Evolutionary conservation across 1,284 basidiomycete genomes (phyloP).

Genomic region (Melampsora americana): DNA sequence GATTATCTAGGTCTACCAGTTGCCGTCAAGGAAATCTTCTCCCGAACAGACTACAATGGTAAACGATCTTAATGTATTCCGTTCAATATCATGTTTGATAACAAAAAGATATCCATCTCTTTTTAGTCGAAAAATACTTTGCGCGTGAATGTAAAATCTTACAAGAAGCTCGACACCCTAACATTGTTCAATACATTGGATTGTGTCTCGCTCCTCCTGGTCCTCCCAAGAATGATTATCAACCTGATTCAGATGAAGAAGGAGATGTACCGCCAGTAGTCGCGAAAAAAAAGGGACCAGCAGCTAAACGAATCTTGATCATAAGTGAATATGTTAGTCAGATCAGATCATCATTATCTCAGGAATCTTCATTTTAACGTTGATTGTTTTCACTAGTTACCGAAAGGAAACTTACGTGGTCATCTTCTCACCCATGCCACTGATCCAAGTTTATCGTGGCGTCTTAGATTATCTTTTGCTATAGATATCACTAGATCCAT

Average conservation of each 20-base stretch:
- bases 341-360: slow-evolving; percentile 57
- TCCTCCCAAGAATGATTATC: slow-evolving; percentile 81
- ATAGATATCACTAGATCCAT: slow-evolving; percentile 88
- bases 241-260: slow-evolving; percentile 58
- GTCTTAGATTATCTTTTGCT: slow-evolving; percentile 84
- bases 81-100: background rate
- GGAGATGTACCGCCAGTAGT: too few species aligned
- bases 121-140: slow-evolving; percentile 80
- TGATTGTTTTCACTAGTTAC: slow-evolving; percentile 58
- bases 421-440: slow-evolving; percentile 5
- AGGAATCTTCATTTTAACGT: slow-evolving; percentile 67
- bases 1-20: slow-evolving; percentile 90
- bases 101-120: slow-evolving; percentile 8
- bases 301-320: slow-evolving; percentile 47
- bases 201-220: slow-evolving; percentile 78
- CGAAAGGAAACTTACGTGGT: slow-evolving; percentile 37
- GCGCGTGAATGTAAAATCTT: slow-evolving; percentile 94
- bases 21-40: slow-evolving; percentile 71
- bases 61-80: background rate
- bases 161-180: slow-evolving; percentile 76
- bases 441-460: slow-evolving; percentile 63
- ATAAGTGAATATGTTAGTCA: slow-evolving; percentile 47
- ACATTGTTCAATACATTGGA: slow-evolving; percentile 90
- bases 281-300: too few species aligned
- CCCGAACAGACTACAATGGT: slow-evolving; percentile 51